Conservation (phyloP, 106 monocot species). For the Apostasia shenzhenica region DNA sequence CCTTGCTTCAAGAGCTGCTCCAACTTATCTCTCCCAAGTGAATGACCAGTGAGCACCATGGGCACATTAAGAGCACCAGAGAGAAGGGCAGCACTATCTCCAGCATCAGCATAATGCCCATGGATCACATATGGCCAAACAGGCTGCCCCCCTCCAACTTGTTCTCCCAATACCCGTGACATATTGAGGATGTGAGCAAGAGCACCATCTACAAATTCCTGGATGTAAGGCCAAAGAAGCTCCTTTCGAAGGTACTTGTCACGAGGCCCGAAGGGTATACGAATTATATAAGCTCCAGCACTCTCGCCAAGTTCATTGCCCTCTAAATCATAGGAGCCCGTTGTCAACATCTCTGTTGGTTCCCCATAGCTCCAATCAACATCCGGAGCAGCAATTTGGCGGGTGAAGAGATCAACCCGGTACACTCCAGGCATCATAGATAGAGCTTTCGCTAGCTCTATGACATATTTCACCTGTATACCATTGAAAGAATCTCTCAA, state of each 20-base stretch:
- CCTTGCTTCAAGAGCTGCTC: conserved; percentile 93
- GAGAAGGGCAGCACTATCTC: conserved; percentile 83
- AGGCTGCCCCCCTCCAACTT: conserved; percentile 67
- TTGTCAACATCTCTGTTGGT: conserved; percentile 84
- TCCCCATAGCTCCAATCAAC: conserved; percentile 98
- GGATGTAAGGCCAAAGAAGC: conserved; percentile 80
- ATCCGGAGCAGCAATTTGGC: conserved; percentile 81
- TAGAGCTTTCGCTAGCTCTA: conserved; percentile 85
- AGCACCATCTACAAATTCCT: conserved; percentile 92
- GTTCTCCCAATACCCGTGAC: conserved; percentile 84
- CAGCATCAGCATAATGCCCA: conserved; percentile 95
- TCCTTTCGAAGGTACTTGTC: conserved; percentile 78
- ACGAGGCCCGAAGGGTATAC: conserved; percentile 78
- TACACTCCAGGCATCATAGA: conserved; percentile 95
- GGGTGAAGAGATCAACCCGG: conserved; percentile 88
- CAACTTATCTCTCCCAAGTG: conserved; percentile 84
- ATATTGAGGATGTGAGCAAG: conserved; percentile 81
- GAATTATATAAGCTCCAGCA: conserved; percentile 79
- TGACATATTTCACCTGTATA: conserved; percentile 86
- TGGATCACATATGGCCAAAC: conserved; percentile 96
- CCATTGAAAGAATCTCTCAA: conserved; percentile 1
- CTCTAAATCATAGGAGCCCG: conserved; percentile 60
- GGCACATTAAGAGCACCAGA: conserved; percentile 93
- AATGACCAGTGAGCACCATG: conserved; percentile 96
- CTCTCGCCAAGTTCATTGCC: conserved; percentile 79